Evolutionary conservation across 208 protist species (phyloP), one percentile per base, ranked within the genome.

Genomic region (Porcisia hertigi): DNA sequence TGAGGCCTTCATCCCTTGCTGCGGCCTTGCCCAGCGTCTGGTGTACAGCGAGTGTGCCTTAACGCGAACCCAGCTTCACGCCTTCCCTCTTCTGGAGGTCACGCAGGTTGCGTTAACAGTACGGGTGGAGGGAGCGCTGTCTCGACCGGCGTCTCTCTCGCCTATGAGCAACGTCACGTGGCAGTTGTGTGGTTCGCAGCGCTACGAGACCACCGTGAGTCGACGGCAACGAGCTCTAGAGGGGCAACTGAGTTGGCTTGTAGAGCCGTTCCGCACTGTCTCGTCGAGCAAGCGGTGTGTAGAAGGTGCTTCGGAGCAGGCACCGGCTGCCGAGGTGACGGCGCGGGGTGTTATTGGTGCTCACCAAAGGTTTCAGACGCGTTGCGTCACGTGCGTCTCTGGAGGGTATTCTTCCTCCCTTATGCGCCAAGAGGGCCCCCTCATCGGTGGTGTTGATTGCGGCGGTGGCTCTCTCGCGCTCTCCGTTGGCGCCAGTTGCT

Each of bases 21-120:
- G 88, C 69, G 83, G 86, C 3, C 36, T 88, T 34, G 76, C 81
- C 3, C 80, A 84, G 53, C 82, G 85, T 0, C 63, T 86, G 3
- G 58, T 71, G 59, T 90, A 88, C 66, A 83, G 66, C 0, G 54
- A 54, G 11, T 92, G 88, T 58, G 8, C 34, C 23, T 30, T 92
- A 43, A 52, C 16, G 18, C 78, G 77, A 39, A 71, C 45, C 20
- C 39, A 30, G 4, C 66, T 77, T 4, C 64, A 69, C 14, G 64
- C 70, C 1, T 62, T 39, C 9, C 77, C 77, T 20, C 30, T 74
- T 43, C 11, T 76, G 3, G 71, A 76, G 47, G 30, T 53, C 2
- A 82, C 78, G 18, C 16, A 14, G 49, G 73, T 77, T 52, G 57
- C 45, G 58, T 25, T 82, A 36, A 55, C 36, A 45, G 78, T 39